Conservation (phyloP, 192 early-diverging fungal genomes). For the Coemansia erecta region DNA sequence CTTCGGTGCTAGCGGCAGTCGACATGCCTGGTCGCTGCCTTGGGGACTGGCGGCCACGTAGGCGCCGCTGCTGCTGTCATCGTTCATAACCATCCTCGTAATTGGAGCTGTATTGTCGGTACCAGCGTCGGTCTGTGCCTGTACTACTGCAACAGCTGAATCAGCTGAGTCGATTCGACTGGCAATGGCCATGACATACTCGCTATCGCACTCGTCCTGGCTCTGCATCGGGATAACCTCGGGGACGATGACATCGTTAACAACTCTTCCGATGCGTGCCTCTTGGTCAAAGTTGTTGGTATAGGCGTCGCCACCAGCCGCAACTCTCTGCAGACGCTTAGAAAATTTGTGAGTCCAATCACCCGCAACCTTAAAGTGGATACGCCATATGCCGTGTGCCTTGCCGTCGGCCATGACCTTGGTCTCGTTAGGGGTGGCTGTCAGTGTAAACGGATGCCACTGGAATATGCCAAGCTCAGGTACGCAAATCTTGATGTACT, state of each 20-base stretch:
- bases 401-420: slow-evolving; percentile 57
- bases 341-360: slow-evolving; percentile 73
- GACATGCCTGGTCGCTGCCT: slow-evolving; percentile 22
- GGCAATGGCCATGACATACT: slow-evolving; percentile 46
- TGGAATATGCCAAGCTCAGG: slow-evolving; percentile 73
- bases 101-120: background rate
- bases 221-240: slow-evolving; percentile 32
- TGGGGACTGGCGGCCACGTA: slow-evolving; percentile 24
- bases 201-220: slow-evolving; percentile 19
- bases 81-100: slow-evolving; percentile 6
- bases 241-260: slow-evolving; percentile 39
- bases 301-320: slow-evolving; percentile 45
- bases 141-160: slow-evolving; percentile 22
- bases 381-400: slow-evolving; percentile 52
- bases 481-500: slow-evolving; percentile 76
- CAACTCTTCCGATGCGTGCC: slow-evolving; percentile 45
- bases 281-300: slow-evolving; percentile 50
- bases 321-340: slow-evolving; percentile 56
- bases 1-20: slow-evolving; percentile 24
- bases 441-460: slow-evolving; percentile 83
- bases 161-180: slow-evolving; percentile 36
- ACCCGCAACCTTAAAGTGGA: slow-evolving; percentile 77
- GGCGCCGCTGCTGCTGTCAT: slow-evolving; percentile 3
- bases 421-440: slow-evolving; percentile 72
- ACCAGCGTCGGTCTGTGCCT: background rate